Evolutionary conservation across 176 grass and related monocot species (phyloP).

Genomic region (Pontederia crassipes): DNA sequence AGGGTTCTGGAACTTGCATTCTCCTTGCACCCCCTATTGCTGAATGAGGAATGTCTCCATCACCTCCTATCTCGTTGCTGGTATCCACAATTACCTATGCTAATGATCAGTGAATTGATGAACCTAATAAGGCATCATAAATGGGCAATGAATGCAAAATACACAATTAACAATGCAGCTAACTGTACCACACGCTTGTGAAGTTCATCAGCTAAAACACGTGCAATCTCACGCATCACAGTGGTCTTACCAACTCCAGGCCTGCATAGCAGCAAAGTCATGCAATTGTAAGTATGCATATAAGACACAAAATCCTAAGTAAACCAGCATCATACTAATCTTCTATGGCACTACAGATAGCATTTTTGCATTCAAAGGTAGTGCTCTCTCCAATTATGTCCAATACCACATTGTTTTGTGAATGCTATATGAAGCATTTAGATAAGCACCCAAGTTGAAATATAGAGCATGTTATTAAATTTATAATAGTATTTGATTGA

Average conservation of each 20-base stretch:
- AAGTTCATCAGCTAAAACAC: slow-evolving; percentile 87
- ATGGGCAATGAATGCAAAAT: neutral
- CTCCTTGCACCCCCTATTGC: slow-evolving; percentile 90
- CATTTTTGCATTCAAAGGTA: too few relatives aligned
- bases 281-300: neutral
- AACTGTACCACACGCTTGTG: slow-evolving; percentile 81
- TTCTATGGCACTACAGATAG: too few relatives aligned
- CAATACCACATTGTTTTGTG: too few relatives aligned
- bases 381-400: too few relatives aligned
- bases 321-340: neutral
- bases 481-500: too few relatives aligned
- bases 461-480: too few relatives aligned
- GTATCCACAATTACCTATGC: slow-evolving; percentile 97
- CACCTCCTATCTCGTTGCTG: slow-evolving; percentile 97
- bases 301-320: neutral
- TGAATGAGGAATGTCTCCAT: slow-evolving; percentile 86
- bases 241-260: slow-evolving; percentile 98
- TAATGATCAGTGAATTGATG: slow-evolving; percentile 44
- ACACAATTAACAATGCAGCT: slow-evolving; percentile 9
- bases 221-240: slow-evolving; percentile 95
- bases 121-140: slow-evolving; percentile 25
- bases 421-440: too few relatives aligned
- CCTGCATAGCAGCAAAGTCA: slow-evolving; percentile 27
- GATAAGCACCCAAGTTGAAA: too few relatives aligned
- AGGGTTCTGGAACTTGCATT: slow-evolving; percentile 98